Evolutionary conservation across 2,329 filamentous ascomycete genomes (phyloP).

Genomic region (Leptosphaerulina australis): DNA sequence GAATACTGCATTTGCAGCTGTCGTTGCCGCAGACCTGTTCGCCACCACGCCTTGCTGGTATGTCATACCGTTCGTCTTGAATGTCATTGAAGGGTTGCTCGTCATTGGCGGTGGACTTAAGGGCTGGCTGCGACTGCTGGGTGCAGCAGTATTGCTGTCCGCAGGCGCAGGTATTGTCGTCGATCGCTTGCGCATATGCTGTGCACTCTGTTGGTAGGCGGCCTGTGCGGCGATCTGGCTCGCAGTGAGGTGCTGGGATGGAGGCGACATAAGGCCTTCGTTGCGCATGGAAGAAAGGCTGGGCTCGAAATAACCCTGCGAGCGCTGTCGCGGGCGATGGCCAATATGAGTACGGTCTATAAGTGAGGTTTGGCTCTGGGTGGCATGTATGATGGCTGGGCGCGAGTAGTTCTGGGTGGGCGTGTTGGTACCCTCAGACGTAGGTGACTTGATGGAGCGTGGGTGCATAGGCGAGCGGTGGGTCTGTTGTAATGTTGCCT

Average conservation of each 20-base stretch:
- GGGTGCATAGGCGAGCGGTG: constrained; percentile 49
- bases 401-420: constrained; percentile 47
- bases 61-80: constrained; percentile 48
- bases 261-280: constrained; percentile 24
- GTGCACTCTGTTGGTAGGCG: constrained; percentile 67
- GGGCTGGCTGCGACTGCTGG: constrained; percentile 50
- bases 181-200: constrained; percentile 68
- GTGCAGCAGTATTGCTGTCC: constrained; percentile 29
- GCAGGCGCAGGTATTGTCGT: constrained; percentile 70
- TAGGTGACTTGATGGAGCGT: constrained; percentile 33
- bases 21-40: constrained; percentile 69
- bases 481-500: constrained; percentile 44
- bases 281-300: constrained; percentile 66
- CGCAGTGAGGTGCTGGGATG: constrained; percentile 60
- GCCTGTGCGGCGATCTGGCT: constrained; percentile 82
- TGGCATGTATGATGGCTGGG: constrained; percentile 47
- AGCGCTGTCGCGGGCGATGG: constrained; percentile 71
- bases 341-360: constrained; percentile 35
- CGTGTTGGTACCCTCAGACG: constrained; percentile 26
- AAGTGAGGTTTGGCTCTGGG: constrained; percentile 25
- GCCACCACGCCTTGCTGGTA: constrained; percentile 69
- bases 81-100: constrained; percentile 45
- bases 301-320: constrained; percentile 77
- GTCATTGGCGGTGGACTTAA: constrained; percentile 63
- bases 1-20: constrained; percentile 76